Evolutionary conservation across 192 early-diverging fungal species (phyloP).

Genomic region (Backusella liffmaniae): DNA sequence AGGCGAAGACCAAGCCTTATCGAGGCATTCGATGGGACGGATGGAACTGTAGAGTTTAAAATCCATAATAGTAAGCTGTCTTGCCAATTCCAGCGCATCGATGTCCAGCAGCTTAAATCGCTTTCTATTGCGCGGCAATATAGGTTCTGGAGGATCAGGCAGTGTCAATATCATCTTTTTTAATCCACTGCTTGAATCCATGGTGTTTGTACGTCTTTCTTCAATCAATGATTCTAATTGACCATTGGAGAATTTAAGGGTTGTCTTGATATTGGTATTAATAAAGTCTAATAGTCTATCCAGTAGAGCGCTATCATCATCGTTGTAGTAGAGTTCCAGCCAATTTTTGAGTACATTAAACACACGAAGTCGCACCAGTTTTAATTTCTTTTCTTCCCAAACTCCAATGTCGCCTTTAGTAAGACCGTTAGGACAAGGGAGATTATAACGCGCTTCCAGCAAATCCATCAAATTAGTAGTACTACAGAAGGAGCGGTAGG

Average conservation of each 20-base stretch:
- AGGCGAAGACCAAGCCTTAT: constrained; percentile 79
- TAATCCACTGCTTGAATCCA: constrained; percentile 44
- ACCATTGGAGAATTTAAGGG: constrained; percentile 23
- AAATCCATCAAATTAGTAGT: constrained; percentile 73
- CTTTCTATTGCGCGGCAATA: constrained; percentile 73
- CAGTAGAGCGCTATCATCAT: constrained; percentile 59
- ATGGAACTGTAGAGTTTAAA: constrained; percentile 75
- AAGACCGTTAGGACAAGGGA: constrained; percentile 67
- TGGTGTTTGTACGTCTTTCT: constrained; percentile 43
- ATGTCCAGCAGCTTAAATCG: constrained; percentile 81
- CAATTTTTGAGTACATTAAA: constrained; percentile 92
- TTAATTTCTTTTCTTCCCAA: constrained; percentile 86
- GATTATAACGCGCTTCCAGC: constrained; percentile 72
- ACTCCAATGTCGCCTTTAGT: constrained; percentile 58
- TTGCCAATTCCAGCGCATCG: constrained; percentile 87
- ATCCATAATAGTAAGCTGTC: constrained; percentile 92
- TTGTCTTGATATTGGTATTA: constrained; percentile 19
- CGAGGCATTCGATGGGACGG: constrained; percentile 81
- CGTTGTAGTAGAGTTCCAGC: constrained; percentile 83
- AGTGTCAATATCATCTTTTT: constrained; percentile 62
- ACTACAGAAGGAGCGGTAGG: constrained; percentile 86
- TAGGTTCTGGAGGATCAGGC: constrained; percentile 65
- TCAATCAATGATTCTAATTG: constrained; percentile 23
- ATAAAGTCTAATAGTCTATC: constrained; percentile 23
- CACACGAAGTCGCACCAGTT: constrained; percentile 83